Conservation (phyloP, 2,329 filamentous ascomycete species). For the Geoglossum cookeanum region DNA sequence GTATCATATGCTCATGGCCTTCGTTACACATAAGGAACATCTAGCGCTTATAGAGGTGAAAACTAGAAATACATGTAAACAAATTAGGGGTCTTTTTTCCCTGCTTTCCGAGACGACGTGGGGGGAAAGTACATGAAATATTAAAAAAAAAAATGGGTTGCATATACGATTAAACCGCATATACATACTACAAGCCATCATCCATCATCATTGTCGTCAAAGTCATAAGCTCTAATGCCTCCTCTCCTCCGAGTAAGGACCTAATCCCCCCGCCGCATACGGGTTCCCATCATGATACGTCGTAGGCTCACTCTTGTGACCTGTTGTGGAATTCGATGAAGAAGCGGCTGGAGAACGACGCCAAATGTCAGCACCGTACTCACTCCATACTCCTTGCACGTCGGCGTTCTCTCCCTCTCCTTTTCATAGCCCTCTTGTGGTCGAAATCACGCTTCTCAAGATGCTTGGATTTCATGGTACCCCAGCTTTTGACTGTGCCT, state of each 20-base stretch:
- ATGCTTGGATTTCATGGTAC: slow-evolving; percentile 44
- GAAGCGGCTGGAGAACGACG: slow-evolving; percentile 13
- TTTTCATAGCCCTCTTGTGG: slow-evolving; percentile 25
- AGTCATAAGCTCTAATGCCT: too few species aligned
- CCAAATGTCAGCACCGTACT: background rate
- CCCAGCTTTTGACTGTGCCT: slow-evolving; percentile 45
- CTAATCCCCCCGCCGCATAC: slow-evolving; percentile 17
- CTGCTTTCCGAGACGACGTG: too few species aligned
- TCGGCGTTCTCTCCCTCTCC: slow-evolving; percentile 17
- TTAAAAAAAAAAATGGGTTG: too few species aligned
- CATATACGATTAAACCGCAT: too few species aligned
- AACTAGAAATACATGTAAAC: too few species aligned
- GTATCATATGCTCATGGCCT: too few species aligned
- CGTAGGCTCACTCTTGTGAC: slow-evolving; percentile 19
- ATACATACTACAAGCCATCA: too few species aligned
- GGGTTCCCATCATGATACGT: slow-evolving; percentile 28
- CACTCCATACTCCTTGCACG: background rate
- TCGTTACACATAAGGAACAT: too few species aligned
- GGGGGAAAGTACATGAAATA: too few species aligned
- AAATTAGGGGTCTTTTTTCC: too few species aligned
- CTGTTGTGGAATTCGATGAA: slow-evolving; percentile 12
- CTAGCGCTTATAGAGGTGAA: too few species aligned
- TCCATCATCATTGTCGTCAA: too few species aligned
- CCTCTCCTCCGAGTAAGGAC: background rate
- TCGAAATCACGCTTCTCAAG: slow-evolving; percentile 36